These are phyloP conservation scores for Bathelium albidoporum DNA, from an alignment of 495 filamentous ascomycete species.

Conservation along the genomic window DNA sequence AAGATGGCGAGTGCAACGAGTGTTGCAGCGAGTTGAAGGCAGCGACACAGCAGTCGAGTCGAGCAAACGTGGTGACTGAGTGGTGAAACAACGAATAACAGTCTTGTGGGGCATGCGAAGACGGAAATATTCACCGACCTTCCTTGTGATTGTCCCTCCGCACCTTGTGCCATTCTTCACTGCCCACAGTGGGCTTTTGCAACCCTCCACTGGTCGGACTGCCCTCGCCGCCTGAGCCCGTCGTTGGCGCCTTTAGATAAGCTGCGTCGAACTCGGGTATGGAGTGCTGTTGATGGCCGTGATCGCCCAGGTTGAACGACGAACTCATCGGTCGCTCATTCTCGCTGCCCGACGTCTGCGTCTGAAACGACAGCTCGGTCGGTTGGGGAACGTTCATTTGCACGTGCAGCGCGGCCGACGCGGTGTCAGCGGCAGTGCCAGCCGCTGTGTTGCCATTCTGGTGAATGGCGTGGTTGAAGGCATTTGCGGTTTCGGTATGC, in stretches of 20 bases:
- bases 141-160: slow-evolving; percentile 99
- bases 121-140: slow-evolving; percentile 45
- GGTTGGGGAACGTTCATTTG: slow-evolving; percentile 60
- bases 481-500: slow-evolving; percentile 9
- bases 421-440: slow-evolving; percentile 41
- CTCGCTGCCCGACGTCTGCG: slow-evolving; percentile 24
- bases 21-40: not conserved
- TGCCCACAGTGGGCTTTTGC: slow-evolving; percentile 80
- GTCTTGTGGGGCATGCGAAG: not conserved
- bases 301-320: slow-evolving; percentile 28
- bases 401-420: slow-evolving; percentile 61
- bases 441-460: slow-evolving; percentile 22
- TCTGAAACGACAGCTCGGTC: slow-evolving; percentile 57
- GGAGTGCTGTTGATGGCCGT: slow-evolving; percentile 16
- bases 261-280: slow-evolving; percentile 24
- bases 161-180: slow-evolving; percentile 96
- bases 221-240: slow-evolving; percentile 11
- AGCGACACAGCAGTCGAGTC: too few species aligned
- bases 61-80: not conserved
- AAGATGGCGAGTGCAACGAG: not conserved
- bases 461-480: slow-evolving; percentile 10
- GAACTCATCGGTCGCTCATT: slow-evolving; percentile 10
- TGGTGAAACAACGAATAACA: slow-evolving; percentile 5
- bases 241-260: slow-evolving; percentile 20
- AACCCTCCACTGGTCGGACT: slow-evolving; percentile 32